phyloP scores from a whole-genome alignment of 192 early-diverging fungal genomes.

The Gorgonomyces haynaldii region DNA sequence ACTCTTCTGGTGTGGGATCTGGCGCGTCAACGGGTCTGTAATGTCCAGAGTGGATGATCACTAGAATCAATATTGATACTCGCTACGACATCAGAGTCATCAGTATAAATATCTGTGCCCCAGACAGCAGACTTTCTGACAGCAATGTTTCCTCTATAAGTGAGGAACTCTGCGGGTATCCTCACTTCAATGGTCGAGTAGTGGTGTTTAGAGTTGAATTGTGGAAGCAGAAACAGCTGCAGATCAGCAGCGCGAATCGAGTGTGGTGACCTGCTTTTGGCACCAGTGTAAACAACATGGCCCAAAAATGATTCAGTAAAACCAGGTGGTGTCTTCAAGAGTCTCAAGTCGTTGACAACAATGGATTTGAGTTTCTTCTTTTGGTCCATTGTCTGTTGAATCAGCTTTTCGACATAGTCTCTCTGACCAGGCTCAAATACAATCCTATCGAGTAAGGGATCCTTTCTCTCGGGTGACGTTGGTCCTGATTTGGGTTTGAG shows the following conservation, averaged over 20 bases:
- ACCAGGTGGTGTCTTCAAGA: too few relatives aligned
- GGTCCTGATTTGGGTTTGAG: too few relatives aligned
- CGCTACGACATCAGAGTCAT: constrained; percentile 74
- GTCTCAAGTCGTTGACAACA: too few relatives aligned
- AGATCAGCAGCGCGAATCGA: constrained; percentile 19
- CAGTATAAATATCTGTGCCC: constrained; percentile 78
- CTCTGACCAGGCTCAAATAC: too few relatives aligned
- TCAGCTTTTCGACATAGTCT: too few relatives aligned
- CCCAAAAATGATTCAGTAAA: too few relatives aligned
- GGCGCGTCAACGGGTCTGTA: constrained; percentile 36
- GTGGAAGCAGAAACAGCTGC: constrained; percentile 33
- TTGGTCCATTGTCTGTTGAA: too few relatives aligned
- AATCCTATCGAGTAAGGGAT: too few relatives aligned
- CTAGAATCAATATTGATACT: constrained; percentile 40
- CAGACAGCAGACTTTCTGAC: constrained; percentile 56
- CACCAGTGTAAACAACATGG: constrained; percentile 25
- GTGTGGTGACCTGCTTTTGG: constrained; percentile 10
- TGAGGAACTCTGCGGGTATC: constrained; percentile 50
- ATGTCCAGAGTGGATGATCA: constrained; percentile 50
- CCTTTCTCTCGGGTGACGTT: too few relatives aligned
- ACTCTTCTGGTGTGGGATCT: not conserved
- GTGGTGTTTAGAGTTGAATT: constrained; percentile 28
- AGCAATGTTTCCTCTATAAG: constrained; percentile 45
- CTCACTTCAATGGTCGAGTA: constrained; percentile 54
- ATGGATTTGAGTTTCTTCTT: too few relatives aligned